Conservation (phyloP, 2,329 filamentous ascomycete genomes). For the Alternaria triticimaculans region DNA sequence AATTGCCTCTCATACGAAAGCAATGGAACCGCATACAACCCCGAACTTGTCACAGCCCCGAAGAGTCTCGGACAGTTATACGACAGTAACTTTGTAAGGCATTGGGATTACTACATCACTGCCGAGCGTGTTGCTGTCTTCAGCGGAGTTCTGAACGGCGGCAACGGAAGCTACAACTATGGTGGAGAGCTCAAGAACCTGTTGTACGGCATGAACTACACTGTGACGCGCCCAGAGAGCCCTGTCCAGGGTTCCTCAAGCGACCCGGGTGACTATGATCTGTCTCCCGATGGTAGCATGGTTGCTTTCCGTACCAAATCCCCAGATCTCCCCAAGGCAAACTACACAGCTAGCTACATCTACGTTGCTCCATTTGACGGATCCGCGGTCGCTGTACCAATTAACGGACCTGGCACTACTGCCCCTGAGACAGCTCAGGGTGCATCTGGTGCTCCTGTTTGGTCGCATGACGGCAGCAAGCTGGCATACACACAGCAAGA, state of each 20-base stretch:
- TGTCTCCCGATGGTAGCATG: slow-evolving; percentile 69
- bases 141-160: slow-evolving; percentile 65
- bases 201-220: slow-evolving; percentile 65
- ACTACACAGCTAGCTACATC: slow-evolving; percentile 82
- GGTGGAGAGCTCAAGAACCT: slow-evolving; percentile 53
- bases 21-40: slow-evolving; percentile 73
- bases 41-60: slow-evolving; percentile 64
- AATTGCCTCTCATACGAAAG: slow-evolving; percentile 67
- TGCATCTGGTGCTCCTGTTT: slow-evolving; percentile 71
- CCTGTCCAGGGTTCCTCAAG: slow-evolving; percentile 77
- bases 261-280: slow-evolving; percentile 77
- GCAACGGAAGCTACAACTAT: slow-evolving; percentile 42
- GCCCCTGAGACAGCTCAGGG: slow-evolving; percentile 58
- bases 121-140: slow-evolving; percentile 75
- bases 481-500: slow-evolving; percentile 79
- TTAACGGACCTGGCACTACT: slow-evolving; percentile 42
- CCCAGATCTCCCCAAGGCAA: slow-evolving; percentile 71
- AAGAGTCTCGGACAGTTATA: slow-evolving; percentile 74
- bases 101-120: slow-evolving; percentile 79
- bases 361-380: slow-evolving; percentile 74
- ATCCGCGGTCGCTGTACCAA: slow-evolving; percentile 54
- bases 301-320: slow-evolving; percentile 77
- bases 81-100: slow-evolving; percentile 75
- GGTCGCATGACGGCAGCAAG: slow-evolving; percentile 74
- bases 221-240: slow-evolving; percentile 63